Evolutionary conservation across 176 grass and related monocot species (phyloP).

Genomic region (Saccharum officinarum): DNA sequence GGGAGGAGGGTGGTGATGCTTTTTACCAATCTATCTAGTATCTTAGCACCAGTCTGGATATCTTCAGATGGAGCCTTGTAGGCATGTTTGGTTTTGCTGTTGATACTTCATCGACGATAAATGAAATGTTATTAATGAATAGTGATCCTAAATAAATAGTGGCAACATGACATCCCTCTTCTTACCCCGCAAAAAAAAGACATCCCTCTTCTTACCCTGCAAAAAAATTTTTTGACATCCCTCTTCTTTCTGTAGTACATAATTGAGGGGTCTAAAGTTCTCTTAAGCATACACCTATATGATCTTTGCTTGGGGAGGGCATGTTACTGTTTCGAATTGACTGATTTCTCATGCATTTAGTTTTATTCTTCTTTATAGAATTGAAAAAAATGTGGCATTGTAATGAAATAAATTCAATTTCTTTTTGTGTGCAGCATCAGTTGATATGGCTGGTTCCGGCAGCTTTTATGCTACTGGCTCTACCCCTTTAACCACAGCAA

Average conservation of each 20-base stretch:
- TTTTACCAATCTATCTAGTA: conserved; percentile 5
- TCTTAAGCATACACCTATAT: conserved; percentile 7
- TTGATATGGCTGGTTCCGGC: conserved; percentile 62
- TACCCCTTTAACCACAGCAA: conserved; percentile 61
- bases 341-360: not conserved
- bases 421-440: conserved; percentile 43
- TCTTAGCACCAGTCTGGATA: conserved; percentile 1
- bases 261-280: conserved; percentile 14
- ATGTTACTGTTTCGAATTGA: not conserved
- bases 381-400: not conserved
- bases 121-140: not conserved
- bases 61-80: not conserved
- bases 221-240: not conserved
- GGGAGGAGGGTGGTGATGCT: conserved; percentile 7
- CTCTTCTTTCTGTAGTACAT: not conserved
- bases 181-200: not conserved
- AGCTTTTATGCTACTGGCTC: conserved; percentile 66
- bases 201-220: too few relatives aligned
- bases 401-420: conserved; percentile 13
- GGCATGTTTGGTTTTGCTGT: not conserved
- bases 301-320: not conserved
- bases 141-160: not conserved
- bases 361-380: not conserved
- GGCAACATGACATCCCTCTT: not conserved
- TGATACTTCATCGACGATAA: conserved; percentile 13